phyloP scores from a whole-genome alignment of 352 stramenopile species.

The Thalassiosira exigua region DNA sequence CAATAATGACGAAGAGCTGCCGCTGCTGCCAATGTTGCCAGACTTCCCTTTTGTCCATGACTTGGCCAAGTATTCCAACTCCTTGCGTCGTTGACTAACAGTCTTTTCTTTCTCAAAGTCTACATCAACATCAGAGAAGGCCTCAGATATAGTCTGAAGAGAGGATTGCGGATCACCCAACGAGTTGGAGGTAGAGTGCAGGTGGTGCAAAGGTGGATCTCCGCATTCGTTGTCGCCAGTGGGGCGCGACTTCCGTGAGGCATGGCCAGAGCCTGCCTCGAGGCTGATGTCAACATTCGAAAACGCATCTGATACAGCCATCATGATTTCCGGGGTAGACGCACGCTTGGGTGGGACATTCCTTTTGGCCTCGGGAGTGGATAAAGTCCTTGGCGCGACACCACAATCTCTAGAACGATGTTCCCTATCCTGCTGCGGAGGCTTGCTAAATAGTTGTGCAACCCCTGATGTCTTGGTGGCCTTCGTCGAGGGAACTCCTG shows the following conservation, averaged over 20 bases:
- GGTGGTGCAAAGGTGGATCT: neutral
- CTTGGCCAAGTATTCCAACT: slow-evolving; percentile 45
- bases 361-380: too few relatives aligned
- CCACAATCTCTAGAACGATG: too few relatives aligned
- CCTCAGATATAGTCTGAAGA: slow-evolving; percentile 33
- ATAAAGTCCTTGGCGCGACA: too few relatives aligned
- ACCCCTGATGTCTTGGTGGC: too few relatives aligned
- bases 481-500: too few relatives aligned
- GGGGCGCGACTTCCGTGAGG: too few relatives aligned
- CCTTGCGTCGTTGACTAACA: slow-evolving; percentile 39
- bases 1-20: neutral
- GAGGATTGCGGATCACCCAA: neutral
- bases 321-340: slow-evolving; percentile 39
- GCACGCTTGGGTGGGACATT: slow-evolving; percentile 5
- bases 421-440: too few relatives aligned
- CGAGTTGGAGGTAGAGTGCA: neutral
- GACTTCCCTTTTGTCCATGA: slow-evolving; percentile 27
- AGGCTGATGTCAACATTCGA: slow-evolving; percentile 46
- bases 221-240: neutral
- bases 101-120: slow-evolving; percentile 37
- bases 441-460: too few relatives aligned
- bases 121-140: slow-evolving; percentile 49
- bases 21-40: slow-evolving; percentile 8
- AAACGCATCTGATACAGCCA: slow-evolving; percentile 44
- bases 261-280: too few relatives aligned